Conservation (phyloP, 2,329 filamentous ascomycete species). For the Zalaria obscura region DNA sequence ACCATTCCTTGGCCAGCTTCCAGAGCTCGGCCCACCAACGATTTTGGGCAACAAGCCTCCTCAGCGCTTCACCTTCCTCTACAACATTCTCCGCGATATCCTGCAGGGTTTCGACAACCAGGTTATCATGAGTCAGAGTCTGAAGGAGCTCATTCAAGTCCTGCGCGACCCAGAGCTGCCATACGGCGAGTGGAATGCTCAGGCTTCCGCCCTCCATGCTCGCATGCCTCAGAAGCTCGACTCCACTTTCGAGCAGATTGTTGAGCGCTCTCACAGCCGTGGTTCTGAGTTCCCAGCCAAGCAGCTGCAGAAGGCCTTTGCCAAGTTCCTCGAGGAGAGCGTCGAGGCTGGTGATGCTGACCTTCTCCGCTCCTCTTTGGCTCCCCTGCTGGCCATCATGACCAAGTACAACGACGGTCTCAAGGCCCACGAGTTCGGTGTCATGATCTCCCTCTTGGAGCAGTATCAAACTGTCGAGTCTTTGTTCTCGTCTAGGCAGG, state of each 20-base stretch:
- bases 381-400: slow-evolving; percentile 65
- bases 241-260: slow-evolving; percentile 63
- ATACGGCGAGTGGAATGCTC: slow-evolving; percentile 90
- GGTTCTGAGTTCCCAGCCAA: slow-evolving; percentile 85
- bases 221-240: slow-evolving; percentile 95
- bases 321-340: slow-evolving; percentile 81
- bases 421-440: slow-evolving; percentile 76
- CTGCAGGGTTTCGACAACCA: slow-evolving; percentile 93
- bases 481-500: slow-evolving; percentile 72
- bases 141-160: slow-evolving; percentile 82
- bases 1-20: slow-evolving; percentile 82
- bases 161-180: slow-evolving; percentile 81
- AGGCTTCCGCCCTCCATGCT: slow-evolving; percentile 91
- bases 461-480: slow-evolving; percentile 73
- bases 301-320: slow-evolving; percentile 66
- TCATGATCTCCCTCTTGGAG: slow-evolving; percentile 67
- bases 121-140: slow-evolving; percentile 76
- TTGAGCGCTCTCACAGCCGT: slow-evolving; percentile 68
- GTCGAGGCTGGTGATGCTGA: slow-evolving; percentile 59
- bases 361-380: slow-evolving; percentile 56
- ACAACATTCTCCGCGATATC: slow-evolving; percentile 72
- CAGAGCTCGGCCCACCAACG: slow-evolving; percentile 71
- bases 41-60: slow-evolving; percentile 83
- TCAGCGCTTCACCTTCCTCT: slow-evolving; percentile 68
- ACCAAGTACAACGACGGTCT: slow-evolving; percentile 72